Conservation (phyloP, 1,284 basidiomycete genomes). For the Quambalaria eucalypti region DNA sequence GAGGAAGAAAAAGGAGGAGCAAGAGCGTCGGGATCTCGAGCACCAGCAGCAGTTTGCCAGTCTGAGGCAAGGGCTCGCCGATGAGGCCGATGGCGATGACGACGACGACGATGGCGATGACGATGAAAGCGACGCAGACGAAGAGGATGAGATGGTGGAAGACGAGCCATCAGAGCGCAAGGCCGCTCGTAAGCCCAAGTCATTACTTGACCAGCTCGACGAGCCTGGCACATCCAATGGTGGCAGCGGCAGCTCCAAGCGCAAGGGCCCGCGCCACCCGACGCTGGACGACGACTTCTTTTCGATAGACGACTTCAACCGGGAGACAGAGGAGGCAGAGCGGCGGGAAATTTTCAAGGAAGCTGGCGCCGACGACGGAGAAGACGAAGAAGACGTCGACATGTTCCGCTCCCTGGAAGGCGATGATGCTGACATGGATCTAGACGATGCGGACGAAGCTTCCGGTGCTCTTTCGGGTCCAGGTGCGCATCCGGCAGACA, state of each 20-base stretch:
- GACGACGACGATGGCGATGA: conserved; percentile 10
- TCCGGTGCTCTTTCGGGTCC: conserved; percentile 2
- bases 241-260: conserved; percentile 4
- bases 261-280: conserved; percentile 48
- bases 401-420: conserved; percentile 32
- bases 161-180: conserved; percentile 52
- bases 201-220: conserved; percentile 27
- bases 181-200: background rate
- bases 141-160: conserved; percentile 12
- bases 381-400: conserved; percentile 48
- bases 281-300: conserved; percentile 91
- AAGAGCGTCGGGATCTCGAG: conserved; percentile 20
- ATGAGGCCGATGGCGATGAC: conserved; percentile 10
- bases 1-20: conserved; percentile 24
- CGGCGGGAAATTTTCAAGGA: conserved; percentile 50
- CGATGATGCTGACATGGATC: conserved; percentile 22
- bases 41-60: background rate
- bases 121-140: background rate
- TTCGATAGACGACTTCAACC: conserved; percentile 77
- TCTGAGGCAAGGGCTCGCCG: background rate
- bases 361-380: conserved; percentile 51
- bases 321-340: conserved; percentile 72
- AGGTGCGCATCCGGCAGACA: conserved; percentile 36
- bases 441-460: conserved; percentile 15
- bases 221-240: conserved; percentile 12